Conservation (phyloP, 2,329 filamentous ascomycete species). For the Monosporascus sp. region DNA sequence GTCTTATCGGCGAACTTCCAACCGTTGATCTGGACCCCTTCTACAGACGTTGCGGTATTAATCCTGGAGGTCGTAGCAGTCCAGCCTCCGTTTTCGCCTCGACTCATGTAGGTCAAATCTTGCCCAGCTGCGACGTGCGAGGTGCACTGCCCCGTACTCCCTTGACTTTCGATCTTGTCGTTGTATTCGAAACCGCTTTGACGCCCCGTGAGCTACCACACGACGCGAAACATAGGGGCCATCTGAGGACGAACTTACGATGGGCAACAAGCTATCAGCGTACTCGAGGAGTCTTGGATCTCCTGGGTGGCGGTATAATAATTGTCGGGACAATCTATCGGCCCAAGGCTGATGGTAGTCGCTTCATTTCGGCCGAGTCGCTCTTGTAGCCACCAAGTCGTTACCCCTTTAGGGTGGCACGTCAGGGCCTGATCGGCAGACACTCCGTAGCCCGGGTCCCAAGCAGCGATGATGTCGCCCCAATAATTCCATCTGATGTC, state of each 20-base stretch:
- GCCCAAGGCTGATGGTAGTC: constrained; percentile 12
- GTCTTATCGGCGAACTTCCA: constrained; percentile 11
- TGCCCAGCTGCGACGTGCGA: constrained; percentile 7
- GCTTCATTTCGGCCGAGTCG: constrained; percentile 7
- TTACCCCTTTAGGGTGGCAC: constrained; percentile 13
- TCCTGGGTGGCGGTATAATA: constrained; percentile 14
- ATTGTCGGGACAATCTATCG: constrained; percentile 13
- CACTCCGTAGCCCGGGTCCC: constrained; percentile 15
- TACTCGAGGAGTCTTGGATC: constrained; percentile 10
- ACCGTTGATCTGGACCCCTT: constrained; percentile 13
- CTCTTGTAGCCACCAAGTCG: constrained; percentile 16
- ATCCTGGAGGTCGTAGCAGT: constrained; percentile 9
- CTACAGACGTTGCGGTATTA: constrained; percentile 5
- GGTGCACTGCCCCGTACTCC: constrained; percentile 12
- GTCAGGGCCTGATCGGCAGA: constrained; percentile 2
- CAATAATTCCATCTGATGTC: constrained; percentile 10
- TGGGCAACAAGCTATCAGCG: constrained; percentile 14
- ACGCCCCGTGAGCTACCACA: neutral
- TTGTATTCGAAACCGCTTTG: neutral
- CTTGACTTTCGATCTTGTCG: constrained; percentile 1
- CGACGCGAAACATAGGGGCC: neutral
- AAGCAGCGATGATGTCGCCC: constrained; percentile 8
- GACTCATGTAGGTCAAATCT: constrained; percentile 9
- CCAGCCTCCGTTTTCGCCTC: constrained; percentile 4
- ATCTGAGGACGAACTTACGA: constrained; percentile 5